A percentile compares a stretch with the other conserved stretches of the same genome.
These are phyloP conservation scores for Trypanosoma vivax DNA, from an alignment of 208 protist genomes.

Conservation along the genomic window DNA sequence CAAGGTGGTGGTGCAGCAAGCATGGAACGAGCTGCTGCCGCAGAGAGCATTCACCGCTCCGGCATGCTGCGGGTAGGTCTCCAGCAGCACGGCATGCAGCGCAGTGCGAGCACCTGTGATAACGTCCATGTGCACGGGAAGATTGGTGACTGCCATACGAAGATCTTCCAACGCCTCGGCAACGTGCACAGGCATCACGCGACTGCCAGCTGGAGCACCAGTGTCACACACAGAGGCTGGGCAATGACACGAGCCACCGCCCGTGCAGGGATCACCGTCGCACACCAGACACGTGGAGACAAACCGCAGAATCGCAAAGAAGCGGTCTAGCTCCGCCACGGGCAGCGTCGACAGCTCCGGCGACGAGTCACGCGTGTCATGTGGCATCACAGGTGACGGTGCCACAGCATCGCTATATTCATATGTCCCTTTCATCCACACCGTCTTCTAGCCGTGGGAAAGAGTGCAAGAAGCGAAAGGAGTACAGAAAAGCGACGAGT, in stretches of 20 bases:
- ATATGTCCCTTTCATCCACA: too few species aligned
- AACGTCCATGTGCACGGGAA: conserved; percentile 23
- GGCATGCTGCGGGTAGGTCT: conserved; percentile 5
- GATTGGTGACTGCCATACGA: conserved; percentile 58
- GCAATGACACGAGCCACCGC: not conserved
- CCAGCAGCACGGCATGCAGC: conserved; percentile 20
- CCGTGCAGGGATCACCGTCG: too few species aligned
- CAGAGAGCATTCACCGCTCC: conserved; percentile 11
- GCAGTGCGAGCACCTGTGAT: conserved; percentile 14
- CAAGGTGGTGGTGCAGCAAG: not conserved
- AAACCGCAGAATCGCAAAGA: conserved; percentile 60
- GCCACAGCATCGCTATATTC: too few species aligned
- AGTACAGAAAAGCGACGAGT: too few species aligned
- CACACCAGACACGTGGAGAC: conserved; percentile 26
- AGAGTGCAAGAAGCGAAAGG: too few species aligned
- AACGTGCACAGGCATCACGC: conserved; percentile 7
- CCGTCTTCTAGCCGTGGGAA: too few species aligned
- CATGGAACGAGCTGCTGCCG: not conserved
- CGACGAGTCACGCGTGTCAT: too few species aligned
- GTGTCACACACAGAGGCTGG: not conserved
- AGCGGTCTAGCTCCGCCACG: conserved; percentile 28
- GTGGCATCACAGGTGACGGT: too few species aligned
- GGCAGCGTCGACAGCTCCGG: not conserved
- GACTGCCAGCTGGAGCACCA: not conserved
- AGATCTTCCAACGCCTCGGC: conserved; percentile 31